Base-by-base conservation (phyloP, 345 rosid genomes). In the Populus deltoides region DNA sequence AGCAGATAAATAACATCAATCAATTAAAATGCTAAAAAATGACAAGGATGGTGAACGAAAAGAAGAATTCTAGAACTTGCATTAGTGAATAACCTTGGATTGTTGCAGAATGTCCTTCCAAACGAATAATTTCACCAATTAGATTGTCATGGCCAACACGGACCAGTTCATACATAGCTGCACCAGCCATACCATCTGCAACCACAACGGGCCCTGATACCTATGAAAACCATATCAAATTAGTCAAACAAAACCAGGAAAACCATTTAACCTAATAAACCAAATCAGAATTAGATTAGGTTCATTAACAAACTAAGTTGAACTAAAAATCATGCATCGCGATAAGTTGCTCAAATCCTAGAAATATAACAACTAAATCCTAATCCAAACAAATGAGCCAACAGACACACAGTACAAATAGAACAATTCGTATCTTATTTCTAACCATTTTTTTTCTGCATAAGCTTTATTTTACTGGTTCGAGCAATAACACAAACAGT, bases 141-240 rank as follows among this genome's bases (percentile, higher is more conserved):
- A 94, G 83, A 35, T 92, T 91, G 86, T 97, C 98, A 85, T 97
- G 90, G 2, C 99, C 99, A 36, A 97, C 99, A 79, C 99, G 99
- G 74, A 97, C 99, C 62, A 97, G 86, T 84, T 97, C 99, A 75
- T 97, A 94, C 99, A 97, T 97, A 70, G 99, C 99, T 77, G 99
- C 99, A 74, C 99, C 99, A 27, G 90, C 97, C 99, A 97, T 97
- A 81, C 99, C 99, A 87, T 97, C 99, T 2, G 99, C 99, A 69
- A 97, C 87, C 70, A 97, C 98, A 38, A 97, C 99, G 1, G 99
- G 99, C 59, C 99, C 99, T 69, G 99, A 97, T 10, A 97, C 99
- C 99, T 96, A 88, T 74, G 72, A 77, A 12, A 63, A 72, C 47
- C 73, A 79, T 22, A 38, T 70, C 25, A n/a, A 16, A 15, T 73